A percentile compares a stretch with the other conserved stretches of the same genome.
phyloP scores from a whole-genome alignment of 495 filamentous ascomycete genomes.

The Aspergillus diversus region DNA sequence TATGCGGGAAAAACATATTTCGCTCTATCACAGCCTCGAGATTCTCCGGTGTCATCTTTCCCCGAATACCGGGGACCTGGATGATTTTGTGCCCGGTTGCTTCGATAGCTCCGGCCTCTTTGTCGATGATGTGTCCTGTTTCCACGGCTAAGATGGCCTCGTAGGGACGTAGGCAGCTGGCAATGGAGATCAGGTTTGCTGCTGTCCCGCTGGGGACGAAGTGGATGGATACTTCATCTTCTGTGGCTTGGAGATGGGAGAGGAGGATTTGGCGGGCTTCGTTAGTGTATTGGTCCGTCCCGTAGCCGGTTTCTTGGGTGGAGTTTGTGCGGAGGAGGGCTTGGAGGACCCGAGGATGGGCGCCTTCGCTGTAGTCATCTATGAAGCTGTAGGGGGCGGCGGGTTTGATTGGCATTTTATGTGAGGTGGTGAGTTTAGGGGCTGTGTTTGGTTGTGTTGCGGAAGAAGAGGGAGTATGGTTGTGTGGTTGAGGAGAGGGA shows the following conservation, averaged over 20 bases:
- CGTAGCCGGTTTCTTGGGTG: slow-evolving; percentile 46
- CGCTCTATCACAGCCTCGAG: slow-evolving; percentile 39
- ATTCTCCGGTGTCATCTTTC: slow-evolving; percentile 45
- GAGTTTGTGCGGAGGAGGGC: slow-evolving; percentile 44
- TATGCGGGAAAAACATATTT: slow-evolving; percentile 49
- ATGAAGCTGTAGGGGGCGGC: slow-evolving; percentile 43
- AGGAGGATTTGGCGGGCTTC: slow-evolving; percentile 39
- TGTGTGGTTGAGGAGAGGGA: too few species aligned
- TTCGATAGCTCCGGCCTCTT: slow-evolving; percentile 51
- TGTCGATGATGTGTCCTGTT: slow-evolving; percentile 46
- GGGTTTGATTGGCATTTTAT: slow-evolving; percentile 20
- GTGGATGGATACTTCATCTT: slow-evolving; percentile 46
- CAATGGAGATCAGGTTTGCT: slow-evolving; percentile 49
- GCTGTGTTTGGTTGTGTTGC: background rate
- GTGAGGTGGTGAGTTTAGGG: background rate
- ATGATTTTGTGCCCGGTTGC: slow-evolving; percentile 52
- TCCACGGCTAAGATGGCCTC: slow-evolving; percentile 48
- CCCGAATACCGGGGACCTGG: slow-evolving; percentile 38
- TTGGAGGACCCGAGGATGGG: slow-evolving; percentile 47
- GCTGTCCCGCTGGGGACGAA: slow-evolving; percentile 51
- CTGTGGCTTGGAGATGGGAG: slow-evolving; percentile 31
- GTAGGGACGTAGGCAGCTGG: slow-evolving; percentile 47
- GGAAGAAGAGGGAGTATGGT: too few species aligned
- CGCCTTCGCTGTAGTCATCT: slow-evolving; percentile 53
- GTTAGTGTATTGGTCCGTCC: slow-evolving; percentile 40